Evolutionary conservation across 257 asterid species (phyloP).

Genomic region (Solanum lignicaule): DNA sequence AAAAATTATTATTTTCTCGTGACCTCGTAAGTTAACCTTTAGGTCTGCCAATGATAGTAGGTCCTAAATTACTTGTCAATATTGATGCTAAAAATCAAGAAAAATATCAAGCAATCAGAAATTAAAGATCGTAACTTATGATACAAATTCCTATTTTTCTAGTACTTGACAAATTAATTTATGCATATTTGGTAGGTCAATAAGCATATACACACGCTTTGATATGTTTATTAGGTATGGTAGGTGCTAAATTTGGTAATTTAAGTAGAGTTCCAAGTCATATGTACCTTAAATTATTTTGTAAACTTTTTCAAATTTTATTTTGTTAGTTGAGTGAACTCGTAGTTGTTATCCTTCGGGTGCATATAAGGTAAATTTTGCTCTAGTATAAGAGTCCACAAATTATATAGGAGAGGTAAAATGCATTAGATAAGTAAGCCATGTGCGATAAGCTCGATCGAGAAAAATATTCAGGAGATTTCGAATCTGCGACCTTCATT

Average conservation of each 20-base stretch:
- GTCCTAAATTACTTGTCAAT: not conserved
- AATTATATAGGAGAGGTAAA: not conserved
- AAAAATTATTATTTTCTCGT: too few relatives aligned
- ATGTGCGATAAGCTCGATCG: not conserved
- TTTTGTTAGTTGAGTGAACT: not conserved
- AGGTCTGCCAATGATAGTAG: not conserved
- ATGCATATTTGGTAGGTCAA: not conserved
- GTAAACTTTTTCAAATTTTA: not conserved
- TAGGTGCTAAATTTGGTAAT: not conserved
- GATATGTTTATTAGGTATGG: not conserved
- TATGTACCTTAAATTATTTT: not conserved
- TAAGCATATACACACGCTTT: not conserved
- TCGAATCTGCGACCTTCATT: not conserved
- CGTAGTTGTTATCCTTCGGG: rapidly evolving
- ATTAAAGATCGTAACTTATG: not conserved
- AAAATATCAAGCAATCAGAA: not conserved
- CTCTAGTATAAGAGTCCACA: not conserved
- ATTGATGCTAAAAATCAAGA: not conserved
- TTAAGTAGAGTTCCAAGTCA: not conserved
- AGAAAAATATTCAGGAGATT: too few relatives aligned
- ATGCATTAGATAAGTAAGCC: not conserved
- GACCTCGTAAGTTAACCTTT: not conserved
- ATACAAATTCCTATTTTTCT: not conserved
- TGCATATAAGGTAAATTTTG: rapidly evolving
- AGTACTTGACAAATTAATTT: not conserved